These are phyloP conservation scores for Phytophthora uliginosa DNA, from an alignment of 352 stramenopile genomes.

Conservation along the genomic window DNA sequence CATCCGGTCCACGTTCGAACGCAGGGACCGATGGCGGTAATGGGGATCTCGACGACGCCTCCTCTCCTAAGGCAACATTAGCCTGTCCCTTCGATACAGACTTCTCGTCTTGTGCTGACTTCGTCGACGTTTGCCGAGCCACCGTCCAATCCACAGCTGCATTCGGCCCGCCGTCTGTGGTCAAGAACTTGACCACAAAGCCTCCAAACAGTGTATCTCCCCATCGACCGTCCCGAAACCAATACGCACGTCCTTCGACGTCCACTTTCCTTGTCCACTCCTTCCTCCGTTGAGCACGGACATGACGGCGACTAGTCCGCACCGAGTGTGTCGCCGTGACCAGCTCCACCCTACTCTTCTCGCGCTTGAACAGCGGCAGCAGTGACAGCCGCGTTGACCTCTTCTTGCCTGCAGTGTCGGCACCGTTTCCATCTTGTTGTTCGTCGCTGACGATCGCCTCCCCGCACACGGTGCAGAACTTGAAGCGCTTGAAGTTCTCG, in stretches of 20 bases:
- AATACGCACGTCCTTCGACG: constrained; percentile 41
- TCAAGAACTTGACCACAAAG: constrained; percentile 26
- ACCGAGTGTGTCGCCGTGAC: constrained; percentile 17
- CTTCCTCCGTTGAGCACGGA: constrained; percentile 34
- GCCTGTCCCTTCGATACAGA: not conserved
- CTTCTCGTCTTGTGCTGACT: not conserved
- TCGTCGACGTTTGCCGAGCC: not conserved
- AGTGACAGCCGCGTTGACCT: constrained; percentile 12
- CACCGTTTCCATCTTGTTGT: not conserved
- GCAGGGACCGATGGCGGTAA: not conserved
- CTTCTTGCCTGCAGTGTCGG: constrained; percentile 27
- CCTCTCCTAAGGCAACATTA: not conserved
- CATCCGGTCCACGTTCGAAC: not conserved
- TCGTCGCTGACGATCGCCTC: constrained; percentile 21
- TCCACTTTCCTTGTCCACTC: constrained; percentile 58
- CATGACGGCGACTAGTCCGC: constrained; percentile 18
- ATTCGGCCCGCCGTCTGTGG: not conserved
- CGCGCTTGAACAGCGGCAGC: constrained; percentile 20
- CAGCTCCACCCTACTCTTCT: constrained; percentile 34
- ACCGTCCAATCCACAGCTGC: not conserved
- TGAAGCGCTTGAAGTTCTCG: constrained; percentile 55
- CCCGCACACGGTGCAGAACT: constrained; percentile 53
- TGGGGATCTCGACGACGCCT: not conserved
- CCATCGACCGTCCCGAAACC: constrained; percentile 40
- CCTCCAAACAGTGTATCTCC: constrained; percentile 29